Conservation (phyloP, 768 basidiomycete genomes). For the Lactifluus subvellereus region DNA sequence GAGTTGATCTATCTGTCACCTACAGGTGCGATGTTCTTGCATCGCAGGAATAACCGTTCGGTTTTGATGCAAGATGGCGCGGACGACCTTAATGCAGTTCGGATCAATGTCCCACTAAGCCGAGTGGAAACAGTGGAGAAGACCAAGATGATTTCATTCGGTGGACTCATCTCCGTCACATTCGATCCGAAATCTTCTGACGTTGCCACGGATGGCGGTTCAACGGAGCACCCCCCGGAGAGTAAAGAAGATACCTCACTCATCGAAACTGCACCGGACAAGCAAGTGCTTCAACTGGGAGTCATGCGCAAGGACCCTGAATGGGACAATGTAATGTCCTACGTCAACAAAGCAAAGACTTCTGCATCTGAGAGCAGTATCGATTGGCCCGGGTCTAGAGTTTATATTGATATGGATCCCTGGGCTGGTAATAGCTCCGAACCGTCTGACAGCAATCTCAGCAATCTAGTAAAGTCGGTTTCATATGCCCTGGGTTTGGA, state of each 20-base stretch:
- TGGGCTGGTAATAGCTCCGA: not conserved
- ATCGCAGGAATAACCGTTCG: constrained; percentile 39
- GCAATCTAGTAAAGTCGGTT: constrained; percentile 8
- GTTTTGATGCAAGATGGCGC: constrained; percentile 29
- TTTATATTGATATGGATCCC: constrained; percentile 19
- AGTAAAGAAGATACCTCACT: not conserved
- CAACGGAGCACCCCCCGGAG: not conserved
- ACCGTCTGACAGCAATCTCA: constrained; percentile 1
- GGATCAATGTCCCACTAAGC: constrained; percentile 43
- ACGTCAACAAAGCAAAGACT: constrained; percentile 2
- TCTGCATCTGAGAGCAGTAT: not conserved
- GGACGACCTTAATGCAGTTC: constrained; percentile 36
- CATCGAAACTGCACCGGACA: constrained; percentile 8
- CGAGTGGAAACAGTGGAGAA: constrained; percentile 32
- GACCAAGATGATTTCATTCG: constrained; percentile 19
- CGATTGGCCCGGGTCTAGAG: constrained; percentile 19
- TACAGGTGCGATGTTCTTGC: constrained; percentile 42
- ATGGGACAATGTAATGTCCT: constrained; percentile 8
- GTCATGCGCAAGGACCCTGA: constrained; percentile 7
- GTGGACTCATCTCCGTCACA: constrained; percentile 23
- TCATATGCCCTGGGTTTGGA: constrained; percentile 18
- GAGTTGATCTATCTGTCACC: not conserved
- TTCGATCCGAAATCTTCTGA: constrained; percentile 11
- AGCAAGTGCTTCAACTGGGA: constrained; percentile 21
- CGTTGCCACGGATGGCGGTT: not conserved